Evolutionary conservation across 352 stramenopile genomes (phyloP).

Genomic region (Phytophthora pluvialis): DNA sequence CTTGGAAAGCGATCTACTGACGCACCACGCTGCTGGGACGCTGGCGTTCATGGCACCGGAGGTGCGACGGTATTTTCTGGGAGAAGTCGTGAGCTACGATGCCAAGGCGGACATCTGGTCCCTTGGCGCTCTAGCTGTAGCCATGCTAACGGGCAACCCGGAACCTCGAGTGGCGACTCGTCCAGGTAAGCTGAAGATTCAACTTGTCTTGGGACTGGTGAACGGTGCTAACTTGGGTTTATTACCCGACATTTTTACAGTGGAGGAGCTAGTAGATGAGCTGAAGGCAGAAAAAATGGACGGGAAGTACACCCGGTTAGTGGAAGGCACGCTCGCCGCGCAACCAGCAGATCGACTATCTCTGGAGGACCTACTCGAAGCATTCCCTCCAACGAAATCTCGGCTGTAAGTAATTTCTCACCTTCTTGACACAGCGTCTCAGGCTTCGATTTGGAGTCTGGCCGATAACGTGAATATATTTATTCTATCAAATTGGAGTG

Average conservation of each 20-base stretch:
- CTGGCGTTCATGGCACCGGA: conserved; percentile 86
- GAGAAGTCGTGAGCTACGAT: conserved; percentile 75
- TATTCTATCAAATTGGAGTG: conserved; percentile 28
- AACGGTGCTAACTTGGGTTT: conserved; percentile 4
- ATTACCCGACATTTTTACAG: conserved; percentile 25
- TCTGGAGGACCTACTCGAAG: conserved; percentile 51
- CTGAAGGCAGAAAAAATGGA: conserved; percentile 38
- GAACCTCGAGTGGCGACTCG: conserved; percentile 76
- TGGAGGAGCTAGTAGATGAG: conserved; percentile 66
- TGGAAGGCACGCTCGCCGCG: conserved; percentile 52
- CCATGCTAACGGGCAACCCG: conserved; percentile 68
- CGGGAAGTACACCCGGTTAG: conserved; percentile 41
- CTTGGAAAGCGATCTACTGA: conserved; percentile 74
- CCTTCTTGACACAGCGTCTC: background rate
- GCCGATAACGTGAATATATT: conserved; percentile 37
- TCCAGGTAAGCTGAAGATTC: conserved; percentile 40
- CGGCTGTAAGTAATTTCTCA: conserved; percentile 41
- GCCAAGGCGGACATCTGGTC: conserved; percentile 80
- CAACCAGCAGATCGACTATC: conserved; percentile 50
- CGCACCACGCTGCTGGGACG: conserved; percentile 75
- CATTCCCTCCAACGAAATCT: conserved; percentile 46
- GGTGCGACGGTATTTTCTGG: conserved; percentile 76
- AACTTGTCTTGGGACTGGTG: background rate
- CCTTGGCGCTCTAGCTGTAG: conserved; percentile 72
- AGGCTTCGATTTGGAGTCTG: background rate